Conservation (phyloP, 2,329 filamentous ascomycete species). For the Penicillium nordicum region DNA sequence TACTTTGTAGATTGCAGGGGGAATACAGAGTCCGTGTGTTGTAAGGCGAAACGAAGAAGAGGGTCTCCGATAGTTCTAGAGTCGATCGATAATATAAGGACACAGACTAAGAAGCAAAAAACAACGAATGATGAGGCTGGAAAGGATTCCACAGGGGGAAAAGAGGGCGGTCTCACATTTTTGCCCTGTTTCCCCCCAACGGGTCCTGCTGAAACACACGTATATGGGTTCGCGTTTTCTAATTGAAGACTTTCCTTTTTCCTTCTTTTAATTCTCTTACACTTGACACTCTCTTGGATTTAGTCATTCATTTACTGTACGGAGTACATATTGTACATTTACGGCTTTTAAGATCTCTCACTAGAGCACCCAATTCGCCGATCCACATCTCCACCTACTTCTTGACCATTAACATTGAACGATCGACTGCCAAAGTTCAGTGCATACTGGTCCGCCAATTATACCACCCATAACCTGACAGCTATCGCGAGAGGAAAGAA, state of each 20-base stretch:
- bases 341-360: background rate
- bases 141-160: slow-evolving; percentile 5
- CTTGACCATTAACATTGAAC: slow-evolving; percentile 3
- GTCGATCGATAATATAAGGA: slow-evolving; percentile 6
- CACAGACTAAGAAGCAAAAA: background rate
- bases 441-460: background rate
- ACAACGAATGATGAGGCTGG: background rate
- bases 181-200: slow-evolving; percentile 13
- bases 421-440: slow-evolving; percentile 2
- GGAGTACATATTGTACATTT: background rate
- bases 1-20: background rate
- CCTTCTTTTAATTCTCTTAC: background rate
- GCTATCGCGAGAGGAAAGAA: background rate
- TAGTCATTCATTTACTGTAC: slow-evolving; percentile 3
- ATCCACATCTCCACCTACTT: slow-evolving; percentile 8
- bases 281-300: background rate
- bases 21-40: background rate
- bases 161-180: slow-evolving; percentile 25
- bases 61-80: background rate
- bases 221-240: background rate
- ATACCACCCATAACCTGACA: background rate
- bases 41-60: background rate
- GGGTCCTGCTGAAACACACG: slow-evolving; percentile 20
- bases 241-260: background rate
- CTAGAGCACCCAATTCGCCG: background rate